These are phyloP conservation scores for Hura crepitans DNA, from an alignment of 441 rosid species.

Conservation along the genomic window DNA sequence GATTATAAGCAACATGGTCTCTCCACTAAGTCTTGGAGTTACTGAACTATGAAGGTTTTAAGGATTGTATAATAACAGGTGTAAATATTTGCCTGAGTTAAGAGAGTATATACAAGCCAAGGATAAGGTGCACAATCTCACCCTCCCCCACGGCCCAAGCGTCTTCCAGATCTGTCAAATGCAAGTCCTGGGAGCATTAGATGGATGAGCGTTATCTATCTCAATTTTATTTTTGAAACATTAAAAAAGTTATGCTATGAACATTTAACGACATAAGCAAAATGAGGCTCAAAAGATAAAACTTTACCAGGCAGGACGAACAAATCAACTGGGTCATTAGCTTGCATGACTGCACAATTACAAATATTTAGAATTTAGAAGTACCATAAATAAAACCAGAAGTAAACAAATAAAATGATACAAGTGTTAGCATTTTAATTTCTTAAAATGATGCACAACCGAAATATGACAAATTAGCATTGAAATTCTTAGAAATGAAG, in stretches of 20 bases:
- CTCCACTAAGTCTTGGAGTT: not conserved
- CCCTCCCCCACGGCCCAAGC: constrained; percentile 98
- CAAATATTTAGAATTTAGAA: constrained; percentile 16
- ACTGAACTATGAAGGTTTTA: not conserved
- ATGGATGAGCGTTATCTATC: not conserved
- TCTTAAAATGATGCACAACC: not conserved
- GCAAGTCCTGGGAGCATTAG: constrained; percentile 66
- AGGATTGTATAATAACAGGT: not conserved
- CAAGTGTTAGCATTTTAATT: not conserved
- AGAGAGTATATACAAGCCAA: constrained; percentile 5
- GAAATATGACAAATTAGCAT: constrained; percentile 13
- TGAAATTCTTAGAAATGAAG: not conserved
- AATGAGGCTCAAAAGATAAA: constrained; percentile 9
- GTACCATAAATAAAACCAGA: not conserved
- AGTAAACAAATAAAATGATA: not conserved
- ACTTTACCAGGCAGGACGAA: constrained; percentile 71
- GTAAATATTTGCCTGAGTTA: constrained; percentile 1
- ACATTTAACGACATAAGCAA: not conserved
- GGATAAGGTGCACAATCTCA: constrained; percentile 30
- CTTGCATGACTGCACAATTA: constrained; percentile 60
- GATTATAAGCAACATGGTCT: not conserved
- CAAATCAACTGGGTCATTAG: constrained; percentile 71
- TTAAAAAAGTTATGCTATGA: not conserved
- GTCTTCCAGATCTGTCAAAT: constrained; percentile 78
- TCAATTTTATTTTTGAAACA: constrained; percentile 1